These are phyloP conservation scores for Metschnikowia lachancei DNA, from an alignment of 805 yeast species.

Conservation along the genomic window DNA sequence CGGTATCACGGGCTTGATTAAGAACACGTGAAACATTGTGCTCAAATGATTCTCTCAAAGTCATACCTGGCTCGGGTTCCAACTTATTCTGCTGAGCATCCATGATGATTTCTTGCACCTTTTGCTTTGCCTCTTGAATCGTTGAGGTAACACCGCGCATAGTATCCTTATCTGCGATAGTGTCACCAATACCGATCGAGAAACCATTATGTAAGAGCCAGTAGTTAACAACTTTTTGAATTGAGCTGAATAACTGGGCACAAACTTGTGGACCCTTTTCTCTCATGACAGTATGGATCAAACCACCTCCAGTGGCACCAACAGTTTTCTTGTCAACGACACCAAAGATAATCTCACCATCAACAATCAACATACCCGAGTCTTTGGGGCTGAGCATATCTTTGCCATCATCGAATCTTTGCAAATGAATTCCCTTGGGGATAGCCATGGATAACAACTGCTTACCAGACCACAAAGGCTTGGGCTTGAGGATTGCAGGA, in stretches of 20 bases:
- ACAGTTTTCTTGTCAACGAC: conserved; percentile 97
- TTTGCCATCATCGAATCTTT: conserved; percentile 87
- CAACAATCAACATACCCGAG: conserved; percentile 90
- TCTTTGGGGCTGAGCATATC: conserved; percentile 84
- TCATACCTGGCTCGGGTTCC: conserved; percentile 99
- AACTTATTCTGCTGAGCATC: conserved; percentile 88
- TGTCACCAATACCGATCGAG: conserved; percentile 99
- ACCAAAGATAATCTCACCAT: conserved; percentile 97
- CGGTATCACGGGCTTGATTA: conserved; percentile 98
- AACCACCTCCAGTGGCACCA: conserved; percentile 98
- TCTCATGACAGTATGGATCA: conserved; percentile 94
- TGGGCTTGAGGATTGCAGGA: conserved; percentile 91
- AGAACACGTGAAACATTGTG: conserved; percentile 92
- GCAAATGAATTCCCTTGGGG: conserved; percentile 93
- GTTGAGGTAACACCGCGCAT: conserved; percentile 93
- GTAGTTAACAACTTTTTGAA: conserved; percentile 92
- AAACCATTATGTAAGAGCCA: conserved; percentile 97
- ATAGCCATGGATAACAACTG: conserved; percentile 89
- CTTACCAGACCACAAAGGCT: conserved; percentile 97
- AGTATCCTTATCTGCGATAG: conserved; percentile 96
- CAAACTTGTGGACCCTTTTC: conserved; percentile 93
- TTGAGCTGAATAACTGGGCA: conserved; percentile 85
- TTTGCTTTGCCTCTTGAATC: conserved; percentile 85
- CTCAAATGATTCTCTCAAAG: conserved; percentile 96
- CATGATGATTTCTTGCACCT: conserved; percentile 88